Evolutionary conservation across 2,329 filamentous ascomycete species (phyloP).

Genomic region (Aspergillus versicolor): DNA sequence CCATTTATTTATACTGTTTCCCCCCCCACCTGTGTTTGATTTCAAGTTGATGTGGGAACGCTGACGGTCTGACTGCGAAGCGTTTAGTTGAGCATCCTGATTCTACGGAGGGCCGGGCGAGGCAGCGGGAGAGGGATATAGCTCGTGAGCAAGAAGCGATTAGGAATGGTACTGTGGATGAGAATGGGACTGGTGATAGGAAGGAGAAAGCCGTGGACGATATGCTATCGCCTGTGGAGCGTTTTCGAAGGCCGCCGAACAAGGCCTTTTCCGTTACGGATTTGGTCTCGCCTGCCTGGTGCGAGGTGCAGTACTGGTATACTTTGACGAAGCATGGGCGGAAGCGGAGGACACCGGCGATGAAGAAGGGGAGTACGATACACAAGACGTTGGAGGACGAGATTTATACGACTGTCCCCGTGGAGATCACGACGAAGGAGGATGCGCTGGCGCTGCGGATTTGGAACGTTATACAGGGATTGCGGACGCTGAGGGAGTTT

Average conservation of each 20-base stretch:
- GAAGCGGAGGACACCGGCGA: conserved; percentile 73
- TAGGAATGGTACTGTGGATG: background rate
- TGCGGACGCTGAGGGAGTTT: conserved; percentile 69
- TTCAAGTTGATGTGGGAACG: conserved; percentile 19
- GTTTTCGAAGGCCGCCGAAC: conserved; percentile 73
- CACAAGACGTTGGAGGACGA: conserved; percentile 84
- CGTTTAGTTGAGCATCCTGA: conserved; percentile 58
- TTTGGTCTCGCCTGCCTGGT: conserved; percentile 87
- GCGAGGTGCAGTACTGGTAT: conserved; percentile 91
- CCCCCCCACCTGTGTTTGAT: background rate
- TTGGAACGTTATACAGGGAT: conserved; percentile 88
- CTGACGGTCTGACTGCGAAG: conserved; percentile 62
- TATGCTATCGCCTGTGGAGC: conserved; percentile 65
- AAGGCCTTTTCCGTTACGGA: conserved; percentile 87
- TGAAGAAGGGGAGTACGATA: conserved; percentile 77
- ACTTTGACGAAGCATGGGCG: conserved; percentile 74
- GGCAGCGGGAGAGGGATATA: conserved; percentile 31
- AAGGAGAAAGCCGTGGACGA: conserved; percentile 34
- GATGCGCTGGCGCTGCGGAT: conserved; percentile 79
- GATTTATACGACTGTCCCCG: conserved; percentile 72
- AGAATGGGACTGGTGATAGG: conserved; percentile 1
- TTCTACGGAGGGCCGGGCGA: conserved; percentile 37
- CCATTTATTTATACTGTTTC: conserved; percentile 44
- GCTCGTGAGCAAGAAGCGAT: conserved; percentile 28
- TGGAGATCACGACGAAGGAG: conserved; percentile 72